Evolutionary conservation across 768 basidiomycete genomes (phyloP), one percentile per base, ranked within the genome.

Genomic region (Leccinum aurantiacum): DNA sequence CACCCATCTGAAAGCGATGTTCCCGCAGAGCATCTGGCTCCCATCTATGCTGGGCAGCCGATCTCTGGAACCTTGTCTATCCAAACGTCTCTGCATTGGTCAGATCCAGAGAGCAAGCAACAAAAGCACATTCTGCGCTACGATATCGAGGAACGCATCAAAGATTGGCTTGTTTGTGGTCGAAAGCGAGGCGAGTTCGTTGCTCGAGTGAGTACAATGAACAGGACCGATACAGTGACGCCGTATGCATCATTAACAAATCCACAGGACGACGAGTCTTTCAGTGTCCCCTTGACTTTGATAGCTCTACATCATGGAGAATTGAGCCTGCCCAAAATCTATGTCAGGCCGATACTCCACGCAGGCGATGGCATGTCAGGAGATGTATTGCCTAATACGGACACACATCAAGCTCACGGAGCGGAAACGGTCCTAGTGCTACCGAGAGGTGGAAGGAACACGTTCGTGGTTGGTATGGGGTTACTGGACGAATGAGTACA

Each of bases 121-220:
- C 74, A 71, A 22, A 74, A 72, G 56, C 89, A 87, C 69, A 67
- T 74, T 44, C 80, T 95, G 74, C 82, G 87, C 38, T 98, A 89
- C 68, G 91, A 95, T 63, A 79, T 97, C 15, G 86, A 91, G 59
- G 91, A 93, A 64, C 81, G 86, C 73, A 81, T 86, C 17, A 86
- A 85, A 53, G 90, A 92, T 64, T 98, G 95, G 95, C 79, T 97
- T 3, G 84, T 98, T 9, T 90, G 92, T 61, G 95, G 95, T 9
- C 81, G 82, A 46, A 96, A 95, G 75, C 85, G 89, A 55, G 95
- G 94, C 1, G 89, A 90, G 65, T 95, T 92, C 66, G 56, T 80
- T 17, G 91, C 89, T 3, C 80, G 77, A 75, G 95, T 91, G 67
- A 55, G 85, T 68, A 57, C 24, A 11, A 54, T 13, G 3, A 55